Evolutionary conservation across 1,284 basidiomycete genomes (phyloP), one percentile per base, ranked within the genome.

Genomic region (Irpex lacteus): DNA sequence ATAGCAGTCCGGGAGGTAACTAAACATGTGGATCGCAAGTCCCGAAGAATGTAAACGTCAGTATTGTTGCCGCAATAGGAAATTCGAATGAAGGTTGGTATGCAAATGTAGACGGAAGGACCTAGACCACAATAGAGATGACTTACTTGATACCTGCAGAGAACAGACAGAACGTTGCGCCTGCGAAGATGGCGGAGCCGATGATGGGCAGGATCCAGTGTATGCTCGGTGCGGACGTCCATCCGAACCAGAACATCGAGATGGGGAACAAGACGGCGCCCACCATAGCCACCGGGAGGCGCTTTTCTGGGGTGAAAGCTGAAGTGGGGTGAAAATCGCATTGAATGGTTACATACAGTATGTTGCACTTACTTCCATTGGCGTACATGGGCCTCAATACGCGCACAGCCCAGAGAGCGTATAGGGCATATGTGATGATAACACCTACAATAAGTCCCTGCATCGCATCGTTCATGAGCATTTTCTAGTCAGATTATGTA

Each of bases 191-290:
- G 5, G 62, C 38, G 2, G 72, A 70, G 4, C 65, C 72, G 6
- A 73, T 61, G 61, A 72, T 71, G 19, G 72, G 72, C 37, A 73
- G 69, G 19, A 72, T 70, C 75, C 75, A 76, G 49, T 72, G 75
- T 1, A 78, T 60, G 53, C 62, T 68, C 4, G 69, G 19, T 5
- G 65, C 69, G 5, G 77, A 74, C 0, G 79, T 76, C 78, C 80
- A 82, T 6, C 80, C 80, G 60, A 82, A 76, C 71, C 76, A 76
- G 70, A 26, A 26, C 26, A 26, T 26, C 26, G 40, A 44, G 40
- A 44, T 44, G 40, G 40, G 40, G 15, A 11, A 15, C 2, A 44
- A 5, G 4, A 44, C 15, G 40, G 11, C 15, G 8, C 40, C 40
- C 2, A 44, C 40, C 11, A 44, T 44, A 44, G 40, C 40, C 15